phyloP scores from a whole-genome alignment of 371 early-diverging fungal genomes.

The Rhizopus sp. region DNA sequence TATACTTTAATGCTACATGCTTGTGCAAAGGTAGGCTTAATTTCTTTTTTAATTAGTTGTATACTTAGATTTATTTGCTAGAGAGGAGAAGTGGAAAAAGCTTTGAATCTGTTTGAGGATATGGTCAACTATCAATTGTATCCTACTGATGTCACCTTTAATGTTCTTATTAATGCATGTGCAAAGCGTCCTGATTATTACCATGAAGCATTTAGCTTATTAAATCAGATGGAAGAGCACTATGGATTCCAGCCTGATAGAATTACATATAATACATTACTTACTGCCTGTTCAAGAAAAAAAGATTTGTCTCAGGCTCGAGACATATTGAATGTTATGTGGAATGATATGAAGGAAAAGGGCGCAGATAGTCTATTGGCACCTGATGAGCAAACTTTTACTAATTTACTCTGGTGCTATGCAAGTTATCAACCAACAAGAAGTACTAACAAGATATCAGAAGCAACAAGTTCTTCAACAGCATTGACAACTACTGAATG shows the following conservation, averaged over 20 bases:
- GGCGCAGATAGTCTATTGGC: slow-evolving; percentile 28
- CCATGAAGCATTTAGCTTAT: slow-evolving; percentile 75
- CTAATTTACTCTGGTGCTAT: slow-evolving; percentile 70
- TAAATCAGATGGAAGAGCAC: slow-evolving; percentile 78
- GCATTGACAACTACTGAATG: slow-evolving; percentile 14
- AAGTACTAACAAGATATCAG: slow-evolving; percentile 5
- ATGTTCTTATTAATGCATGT: slow-evolving; percentile 84
- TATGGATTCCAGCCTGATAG: slow-evolving; percentile 80
- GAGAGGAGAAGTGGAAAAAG: slow-evolving; percentile 75
- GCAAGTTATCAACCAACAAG: slow-evolving; percentile 47
- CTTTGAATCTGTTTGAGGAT: slow-evolving; percentile 83
- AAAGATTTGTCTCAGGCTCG: slow-evolving; percentile 66
- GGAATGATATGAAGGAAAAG: slow-evolving; percentile 35
- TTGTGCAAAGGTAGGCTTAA: slow-evolving; percentile 68
- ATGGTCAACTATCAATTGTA: slow-evolving; percentile 69
- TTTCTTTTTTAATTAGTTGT: not conserved
- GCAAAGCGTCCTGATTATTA: slow-evolving; percentile 81
- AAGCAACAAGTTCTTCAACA: slow-evolving; percentile 2
- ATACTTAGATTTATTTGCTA: slow-evolving; percentile 19
- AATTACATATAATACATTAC: slow-evolving; percentile 79
- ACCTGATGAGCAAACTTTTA: slow-evolving; percentile 60
- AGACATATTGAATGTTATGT: slow-evolving; percentile 59
- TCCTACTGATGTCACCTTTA: slow-evolving; percentile 85
- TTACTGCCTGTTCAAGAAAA: slow-evolving; percentile 75
- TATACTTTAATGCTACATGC: slow-evolving; percentile 91